Evolutionary conservation across 2,329 filamentous ascomycete genomes (phyloP).

Genomic region (Fusarium globosum): DNA sequence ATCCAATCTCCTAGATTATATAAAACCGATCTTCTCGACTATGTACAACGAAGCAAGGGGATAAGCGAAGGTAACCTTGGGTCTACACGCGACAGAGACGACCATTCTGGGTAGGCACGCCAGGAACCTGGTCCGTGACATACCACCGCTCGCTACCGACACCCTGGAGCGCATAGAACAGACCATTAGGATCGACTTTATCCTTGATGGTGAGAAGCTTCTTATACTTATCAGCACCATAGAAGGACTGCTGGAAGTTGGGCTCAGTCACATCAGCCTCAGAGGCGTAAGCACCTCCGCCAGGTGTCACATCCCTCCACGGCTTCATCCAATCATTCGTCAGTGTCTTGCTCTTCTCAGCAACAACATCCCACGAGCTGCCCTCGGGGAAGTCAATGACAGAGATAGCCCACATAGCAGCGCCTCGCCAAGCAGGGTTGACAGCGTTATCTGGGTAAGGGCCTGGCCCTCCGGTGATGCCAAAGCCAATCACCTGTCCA

Average conservation of each 20-base stretch:
- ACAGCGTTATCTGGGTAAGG: slow-evolving; percentile 55
- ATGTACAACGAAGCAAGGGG: not conserved
- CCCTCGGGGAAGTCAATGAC: slow-evolving; percentile 46
- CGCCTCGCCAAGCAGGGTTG: slow-evolving; percentile 61
- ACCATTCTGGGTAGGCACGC: slow-evolving; percentile 41
- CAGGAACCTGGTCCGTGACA: slow-evolving; percentile 29
- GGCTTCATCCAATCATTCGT: slow-evolving; percentile 44
- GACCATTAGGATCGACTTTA: slow-evolving; percentile 27
- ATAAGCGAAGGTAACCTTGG: not conserved
- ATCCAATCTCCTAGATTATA: not conserved
- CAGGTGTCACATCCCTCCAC: slow-evolving; percentile 39
- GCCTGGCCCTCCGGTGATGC: slow-evolving; percentile 49
- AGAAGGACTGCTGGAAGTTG: slow-evolving; percentile 39
- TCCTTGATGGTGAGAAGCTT: slow-evolving; percentile 36
- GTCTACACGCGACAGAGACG: slow-evolving; percentile 27
- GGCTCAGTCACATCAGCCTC: slow-evolving; percentile 39
- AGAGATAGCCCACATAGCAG: slow-evolving; percentile 52
- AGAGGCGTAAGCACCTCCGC: slow-evolving; percentile 36
- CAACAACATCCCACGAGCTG: slow-evolving; percentile 22
- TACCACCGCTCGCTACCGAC: slow-evolving; percentile 41
- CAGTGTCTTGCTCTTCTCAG: slow-evolving; percentile 30
- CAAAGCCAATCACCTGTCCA: slow-evolving; percentile 55
- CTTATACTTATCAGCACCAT: slow-evolving; percentile 34
- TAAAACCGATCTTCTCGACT: not conserved
- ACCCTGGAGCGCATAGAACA: slow-evolving; percentile 37